Conservation (phyloP, 1,139 yeast genomes). For the Yamadazyma conglobata region DNA sequence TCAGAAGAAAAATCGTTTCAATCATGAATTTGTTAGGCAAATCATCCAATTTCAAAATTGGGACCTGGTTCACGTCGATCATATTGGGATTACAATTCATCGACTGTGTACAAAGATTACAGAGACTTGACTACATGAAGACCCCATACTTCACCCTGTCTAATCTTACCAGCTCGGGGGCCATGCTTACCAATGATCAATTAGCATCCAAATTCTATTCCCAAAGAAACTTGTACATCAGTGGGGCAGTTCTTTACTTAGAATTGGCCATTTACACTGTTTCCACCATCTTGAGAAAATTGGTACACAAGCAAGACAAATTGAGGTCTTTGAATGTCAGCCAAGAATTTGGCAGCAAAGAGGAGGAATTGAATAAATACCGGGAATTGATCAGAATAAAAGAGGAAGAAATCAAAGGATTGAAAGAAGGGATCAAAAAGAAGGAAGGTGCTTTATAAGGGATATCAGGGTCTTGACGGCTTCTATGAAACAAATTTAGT, state of each 20-base stretch:
- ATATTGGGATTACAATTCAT: slow-evolving; percentile 53
- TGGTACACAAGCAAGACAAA: slow-evolving; percentile 54
- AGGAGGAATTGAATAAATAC: slow-evolving; percentile 36
- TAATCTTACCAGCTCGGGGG: slow-evolving; percentile 7
- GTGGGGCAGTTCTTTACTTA: slow-evolving; percentile 67
- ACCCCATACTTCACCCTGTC: slow-evolving; percentile 24
- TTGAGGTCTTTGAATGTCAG: slow-evolving; percentile 26
- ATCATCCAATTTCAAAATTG: slow-evolving; percentile 48
- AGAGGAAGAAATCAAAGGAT: slow-evolving; percentile 45
- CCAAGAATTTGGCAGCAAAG: slow-evolving; percentile 17
- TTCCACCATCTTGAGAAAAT: slow-evolving; percentile 50
- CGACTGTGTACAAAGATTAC: slow-evolving; percentile 55
- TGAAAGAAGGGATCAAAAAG: slow-evolving; percentile 58
- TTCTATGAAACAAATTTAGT: too few species aligned
- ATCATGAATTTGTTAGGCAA: slow-evolving; percentile 32
- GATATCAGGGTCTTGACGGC: too few species aligned
- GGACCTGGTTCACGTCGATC: slow-evolving; percentile 40
- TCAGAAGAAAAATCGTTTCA: slow-evolving; percentile 47
- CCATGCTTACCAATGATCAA: slow-evolving; percentile 33
- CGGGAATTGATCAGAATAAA: slow-evolving; percentile 42
- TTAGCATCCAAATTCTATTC: slow-evolving; percentile 60
- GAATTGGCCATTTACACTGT: slow-evolving; percentile 58
- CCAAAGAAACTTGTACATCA: slow-evolving; percentile 67
- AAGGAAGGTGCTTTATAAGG: too few species aligned
- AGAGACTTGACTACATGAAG: slow-evolving; percentile 24